Evolutionary conservation across 768 basidiomycete species (phyloP).

Genomic region (Kondoa subrosea): DNA sequence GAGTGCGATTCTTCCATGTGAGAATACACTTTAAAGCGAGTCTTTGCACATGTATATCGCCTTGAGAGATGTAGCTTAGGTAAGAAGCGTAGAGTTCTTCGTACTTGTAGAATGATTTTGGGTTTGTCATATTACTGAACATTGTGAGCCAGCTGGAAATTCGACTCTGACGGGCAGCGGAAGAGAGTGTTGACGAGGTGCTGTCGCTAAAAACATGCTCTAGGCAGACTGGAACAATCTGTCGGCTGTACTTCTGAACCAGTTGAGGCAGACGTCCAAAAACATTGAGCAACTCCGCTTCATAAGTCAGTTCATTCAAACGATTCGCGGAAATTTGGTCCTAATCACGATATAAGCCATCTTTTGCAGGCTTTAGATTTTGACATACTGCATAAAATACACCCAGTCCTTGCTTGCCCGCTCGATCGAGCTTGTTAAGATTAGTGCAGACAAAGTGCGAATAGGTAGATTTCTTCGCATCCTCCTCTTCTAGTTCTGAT

Average conservation of each 20-base stretch:
- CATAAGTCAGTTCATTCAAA: slow-evolving; percentile 60
- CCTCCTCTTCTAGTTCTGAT: neutral
- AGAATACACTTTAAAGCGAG: slow-evolving; percentile 60
- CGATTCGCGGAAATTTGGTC: slow-evolving; percentile 37
- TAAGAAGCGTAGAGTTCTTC: slow-evolving; percentile 52
- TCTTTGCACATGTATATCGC: slow-evolving; percentile 60
- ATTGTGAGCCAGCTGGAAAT: slow-evolving; percentile 63
- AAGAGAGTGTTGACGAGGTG: slow-evolving; percentile 13
- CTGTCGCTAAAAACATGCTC: slow-evolving; percentile 19
- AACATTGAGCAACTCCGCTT: slow-evolving; percentile 56
- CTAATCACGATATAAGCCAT: slow-evolving; percentile 22
- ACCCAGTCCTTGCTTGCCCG: neutral
- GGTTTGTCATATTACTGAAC: slow-evolving; percentile 78
- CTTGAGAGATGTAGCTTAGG: slow-evolving; percentile 59
- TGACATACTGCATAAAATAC: neutral
- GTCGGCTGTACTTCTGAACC: slow-evolving; percentile 71
- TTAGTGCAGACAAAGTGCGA: neutral
- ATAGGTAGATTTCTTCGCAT: neutral
- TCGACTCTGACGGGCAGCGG: slow-evolving; percentile 39
- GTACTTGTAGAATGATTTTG: slow-evolving; percentile 64
- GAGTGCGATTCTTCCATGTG: slow-evolving; percentile 55
- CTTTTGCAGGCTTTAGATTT: neutral
- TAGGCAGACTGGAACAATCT: slow-evolving; percentile 67
- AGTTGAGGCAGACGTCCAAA: slow-evolving; percentile 53
- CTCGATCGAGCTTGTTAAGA: neutral